These are phyloP conservation scores for Glarea lozoyensis DNA, from an alignment of 495 filamentous ascomycete species.

Conservation along the genomic window DNA sequence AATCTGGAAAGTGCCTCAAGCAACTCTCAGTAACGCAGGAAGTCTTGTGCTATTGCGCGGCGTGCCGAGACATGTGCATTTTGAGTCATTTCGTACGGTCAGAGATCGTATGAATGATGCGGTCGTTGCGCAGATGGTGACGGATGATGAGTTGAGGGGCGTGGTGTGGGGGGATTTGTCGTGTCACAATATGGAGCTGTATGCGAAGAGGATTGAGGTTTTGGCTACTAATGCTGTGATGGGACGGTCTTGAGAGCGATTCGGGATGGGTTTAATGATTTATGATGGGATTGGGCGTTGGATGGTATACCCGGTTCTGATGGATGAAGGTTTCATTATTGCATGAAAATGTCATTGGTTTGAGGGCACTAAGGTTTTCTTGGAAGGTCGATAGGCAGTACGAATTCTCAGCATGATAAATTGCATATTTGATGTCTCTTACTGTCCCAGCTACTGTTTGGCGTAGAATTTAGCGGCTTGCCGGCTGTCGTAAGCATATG, in stretches of 20 bases:
- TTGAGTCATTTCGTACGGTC: constrained; percentile 24
- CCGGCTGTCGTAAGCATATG: too few relatives aligned
- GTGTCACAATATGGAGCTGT: constrained; percentile 70
- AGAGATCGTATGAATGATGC: constrained; percentile 27
- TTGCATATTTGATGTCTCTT: too few relatives aligned
- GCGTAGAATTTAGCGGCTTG: too few relatives aligned
- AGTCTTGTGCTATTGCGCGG: constrained; percentile 49
- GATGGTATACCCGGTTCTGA: too few relatives aligned
- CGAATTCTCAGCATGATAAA: too few relatives aligned
- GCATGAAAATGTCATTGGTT: too few relatives aligned
- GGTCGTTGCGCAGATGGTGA: constrained; percentile 44
- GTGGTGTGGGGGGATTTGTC: constrained; percentile 73
- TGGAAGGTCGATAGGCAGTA: too few relatives aligned
- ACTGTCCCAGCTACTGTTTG: too few relatives aligned
- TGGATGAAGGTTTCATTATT: too few relatives aligned
- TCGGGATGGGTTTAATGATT: too few relatives aligned
- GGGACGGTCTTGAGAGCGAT: constrained; percentile 24
- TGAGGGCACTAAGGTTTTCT: too few relatives aligned
- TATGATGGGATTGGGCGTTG: too few relatives aligned
- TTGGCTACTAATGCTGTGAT: constrained; percentile 60
- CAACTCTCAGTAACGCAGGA: constrained; percentile 56
- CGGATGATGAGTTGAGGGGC: constrained; percentile 53
- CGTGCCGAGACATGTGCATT: constrained; percentile 22
- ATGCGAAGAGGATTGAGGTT: constrained; percentile 56
- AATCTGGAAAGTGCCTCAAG: constrained; percentile 53